Percentiles rank a stretch among this genome's conserved stretches.
These are phyloP conservation scores for Petunia secreta DNA, from an alignment of 257 asterid species.

Conservation along the genomic window DNA sequence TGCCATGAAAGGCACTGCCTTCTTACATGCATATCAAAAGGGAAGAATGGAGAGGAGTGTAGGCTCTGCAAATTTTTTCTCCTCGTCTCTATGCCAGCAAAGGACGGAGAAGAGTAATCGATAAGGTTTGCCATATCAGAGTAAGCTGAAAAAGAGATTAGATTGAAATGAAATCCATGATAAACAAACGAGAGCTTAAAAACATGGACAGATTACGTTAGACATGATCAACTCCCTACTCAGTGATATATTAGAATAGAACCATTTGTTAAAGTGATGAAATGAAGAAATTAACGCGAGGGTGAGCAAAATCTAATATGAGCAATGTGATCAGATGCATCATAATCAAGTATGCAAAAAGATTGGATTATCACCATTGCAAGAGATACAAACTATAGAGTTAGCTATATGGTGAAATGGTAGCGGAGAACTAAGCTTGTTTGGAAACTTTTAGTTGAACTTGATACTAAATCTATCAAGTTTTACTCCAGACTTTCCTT, in stretches of 20 bases:
- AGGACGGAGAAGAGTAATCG: neutral
- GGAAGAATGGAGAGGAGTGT: neutral
- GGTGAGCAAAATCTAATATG: neutral
- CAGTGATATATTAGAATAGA: neutral
- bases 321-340: neutral
- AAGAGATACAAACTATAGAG: neutral
- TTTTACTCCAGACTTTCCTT: neutral
- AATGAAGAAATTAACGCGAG: neutral
- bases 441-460: neutral
- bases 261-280: neutral
- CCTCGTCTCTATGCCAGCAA: neutral
- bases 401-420: neutral
- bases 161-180: neutral
- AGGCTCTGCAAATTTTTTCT: neutral
- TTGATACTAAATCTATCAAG: neutral
- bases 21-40: neutral
- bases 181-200: neutral
- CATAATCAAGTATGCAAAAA: neutral
- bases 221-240: neutral
- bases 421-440: neutral
- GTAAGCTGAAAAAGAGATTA: neutral
- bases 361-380: neutral
- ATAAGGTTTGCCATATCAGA: neutral
- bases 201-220: no score
- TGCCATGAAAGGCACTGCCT: neutral